phyloP scores from a whole-genome alignment of 768 basidiomycete genomes.

The Leccinum pellstonianum region DNA sequence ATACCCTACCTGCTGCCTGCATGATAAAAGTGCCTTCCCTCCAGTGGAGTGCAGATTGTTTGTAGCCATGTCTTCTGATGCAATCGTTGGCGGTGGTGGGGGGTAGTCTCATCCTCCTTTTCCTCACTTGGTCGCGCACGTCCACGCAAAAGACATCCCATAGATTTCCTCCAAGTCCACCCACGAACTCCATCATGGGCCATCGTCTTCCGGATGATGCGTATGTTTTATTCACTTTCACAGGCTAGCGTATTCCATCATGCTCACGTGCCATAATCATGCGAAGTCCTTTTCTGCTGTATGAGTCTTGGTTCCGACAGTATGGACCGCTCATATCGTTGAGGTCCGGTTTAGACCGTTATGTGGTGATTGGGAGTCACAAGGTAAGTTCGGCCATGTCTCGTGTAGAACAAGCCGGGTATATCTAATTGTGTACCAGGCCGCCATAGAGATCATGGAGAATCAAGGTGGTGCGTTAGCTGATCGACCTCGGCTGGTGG shows the following conservation, averaged over 20 bases:
- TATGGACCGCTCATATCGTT: slow-evolving; percentile 58
- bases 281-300: slow-evolving; percentile 16
- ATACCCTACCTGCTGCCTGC: too few relatives aligned
- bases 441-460: slow-evolving; percentile 53
- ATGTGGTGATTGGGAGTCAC: slow-evolving; percentile 21
- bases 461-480: slow-evolving; percentile 43
- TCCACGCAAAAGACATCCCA: slow-evolving; percentile 48
- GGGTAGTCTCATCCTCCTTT: too few relatives aligned
- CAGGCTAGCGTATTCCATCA: too few relatives aligned
- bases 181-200: background rate
- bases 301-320: slow-evolving; percentile 52
- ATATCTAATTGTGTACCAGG: background rate
- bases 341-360: slow-evolving; percentile 39
- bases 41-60: too few relatives aligned
- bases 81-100: too few relatives aligned
- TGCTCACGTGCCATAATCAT: too few relatives aligned
- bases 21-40: too few relatives aligned
- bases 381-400: slow-evolving; percentile 3
- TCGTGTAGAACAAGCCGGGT: background rate
- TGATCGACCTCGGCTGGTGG: slow-evolving; percentile 38
- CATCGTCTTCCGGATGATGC: slow-evolving; percentile 1
- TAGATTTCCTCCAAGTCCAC: slow-evolving; percentile 10
- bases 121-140: slow-evolving; percentile 45
- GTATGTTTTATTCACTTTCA: background rate
- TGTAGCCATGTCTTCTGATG: too few relatives aligned